phyloP scores from a whole-genome alignment of 2,329 filamentous ascomycete genomes.

The Bertia moriformis region DNA sequence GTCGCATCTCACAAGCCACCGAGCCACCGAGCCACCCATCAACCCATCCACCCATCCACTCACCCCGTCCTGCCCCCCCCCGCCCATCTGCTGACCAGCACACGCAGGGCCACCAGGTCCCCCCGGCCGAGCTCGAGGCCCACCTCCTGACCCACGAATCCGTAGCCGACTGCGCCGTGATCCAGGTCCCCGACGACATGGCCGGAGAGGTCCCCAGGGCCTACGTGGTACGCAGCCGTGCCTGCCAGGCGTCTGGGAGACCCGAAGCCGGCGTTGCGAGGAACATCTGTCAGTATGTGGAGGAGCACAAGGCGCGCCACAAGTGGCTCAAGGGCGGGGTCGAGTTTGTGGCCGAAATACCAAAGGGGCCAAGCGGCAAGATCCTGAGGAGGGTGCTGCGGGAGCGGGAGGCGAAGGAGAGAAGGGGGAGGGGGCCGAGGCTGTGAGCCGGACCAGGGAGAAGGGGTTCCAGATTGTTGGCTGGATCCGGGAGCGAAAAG shows the following conservation, averaged over 20 bases:
- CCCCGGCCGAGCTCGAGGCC: constrained; percentile 37
- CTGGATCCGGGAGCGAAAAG: too few relatives aligned
- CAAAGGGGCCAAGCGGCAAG: constrained; percentile 61
- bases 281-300: constrained; percentile 50
- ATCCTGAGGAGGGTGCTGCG: constrained; percentile 46
- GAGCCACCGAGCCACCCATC: too few relatives aligned
- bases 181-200: constrained; percentile 48
- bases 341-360: constrained; percentile 50
- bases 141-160: constrained; percentile 26
- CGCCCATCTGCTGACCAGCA: too few relatives aligned
- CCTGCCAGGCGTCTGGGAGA: constrained; percentile 31
- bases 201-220: constrained; percentile 52
- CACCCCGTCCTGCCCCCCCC: background rate
- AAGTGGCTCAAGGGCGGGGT: constrained; percentile 61
- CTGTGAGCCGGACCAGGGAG: too few relatives aligned
- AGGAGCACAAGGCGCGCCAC: constrained; percentile 43
- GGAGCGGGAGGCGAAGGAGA: constrained; percentile 45
- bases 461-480: too few relatives aligned
- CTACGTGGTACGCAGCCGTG: constrained; percentile 45
- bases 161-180: constrained; percentile 52
- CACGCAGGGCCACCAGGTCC: constrained; percentile 44
- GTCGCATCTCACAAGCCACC: too few relatives aligned
- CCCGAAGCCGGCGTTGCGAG: constrained; percentile 35
- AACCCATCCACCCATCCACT: background rate
- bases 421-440: constrained; percentile 50